Conservation (phyloP, 2,329 filamentous ascomycete genomes). For the Cytospora mali region DNA sequence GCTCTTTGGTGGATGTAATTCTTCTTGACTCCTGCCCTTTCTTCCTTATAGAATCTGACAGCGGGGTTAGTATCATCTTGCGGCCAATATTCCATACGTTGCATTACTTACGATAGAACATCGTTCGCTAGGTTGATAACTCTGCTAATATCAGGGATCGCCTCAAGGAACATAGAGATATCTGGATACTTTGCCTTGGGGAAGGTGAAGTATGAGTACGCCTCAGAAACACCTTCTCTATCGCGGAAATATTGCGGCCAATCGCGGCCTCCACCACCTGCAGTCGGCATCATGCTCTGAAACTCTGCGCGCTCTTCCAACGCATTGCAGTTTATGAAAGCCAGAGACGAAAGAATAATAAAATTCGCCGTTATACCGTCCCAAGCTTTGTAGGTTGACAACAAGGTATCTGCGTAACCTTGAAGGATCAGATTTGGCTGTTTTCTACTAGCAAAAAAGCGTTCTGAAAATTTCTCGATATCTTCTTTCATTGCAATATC, state of each 20-base stretch:
- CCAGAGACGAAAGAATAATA: conserved; percentile 1
- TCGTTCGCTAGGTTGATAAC: conserved; percentile 6
- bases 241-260: conserved; percentile 13
- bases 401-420: conserved; percentile 2
- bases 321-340: conserved; percentile 5
- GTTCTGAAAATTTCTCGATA: conserved; percentile 3
- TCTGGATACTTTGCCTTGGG: conserved; percentile 4
- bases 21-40: neutral
- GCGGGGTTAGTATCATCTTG: neutral
- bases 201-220: conserved; percentile 11
- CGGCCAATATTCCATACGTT: too few relatives aligned
- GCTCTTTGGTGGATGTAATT: conserved; percentile 10
- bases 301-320: conserved; percentile 5
- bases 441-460: neutral
- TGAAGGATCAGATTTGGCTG: conserved; percentile 4
- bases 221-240: conserved; percentile 1
- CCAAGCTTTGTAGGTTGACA: conserved; percentile 5
- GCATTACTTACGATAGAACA: conserved; percentile 3
- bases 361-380: conserved; percentile 8
- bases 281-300: neutral
- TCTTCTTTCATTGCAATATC: conserved; percentile 2
- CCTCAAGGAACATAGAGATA: neutral
- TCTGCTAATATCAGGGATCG: neutral
- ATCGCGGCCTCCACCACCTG: too few relatives aligned
- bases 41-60: conserved; percentile 7